Evolutionary conservation across 1,139 yeast genomes (phyloP).

Genomic region (Yamadazyma siamensis): DNA sequence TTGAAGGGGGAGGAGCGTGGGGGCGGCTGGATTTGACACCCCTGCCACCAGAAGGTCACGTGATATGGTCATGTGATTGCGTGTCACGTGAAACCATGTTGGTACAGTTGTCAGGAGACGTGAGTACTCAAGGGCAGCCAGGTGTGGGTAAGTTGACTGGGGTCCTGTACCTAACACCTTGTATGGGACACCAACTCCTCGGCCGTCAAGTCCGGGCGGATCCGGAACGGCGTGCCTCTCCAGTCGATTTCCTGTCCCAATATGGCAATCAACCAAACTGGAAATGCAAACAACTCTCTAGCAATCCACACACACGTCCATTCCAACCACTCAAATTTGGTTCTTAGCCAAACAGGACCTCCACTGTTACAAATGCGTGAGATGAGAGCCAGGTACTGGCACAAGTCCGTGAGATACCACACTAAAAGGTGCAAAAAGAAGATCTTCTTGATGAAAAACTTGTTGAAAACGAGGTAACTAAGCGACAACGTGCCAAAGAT

Average conservation of each 20-base stretch:
- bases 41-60: too few species aligned
- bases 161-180: too few species aligned
- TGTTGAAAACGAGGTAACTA: slow-evolving; percentile 41
- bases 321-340: slow-evolving; percentile 11
- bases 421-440: slow-evolving; percentile 51
- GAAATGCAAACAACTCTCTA: slow-evolving; percentile 74
- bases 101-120: too few species aligned
- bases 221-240: slow-evolving; percentile 77
- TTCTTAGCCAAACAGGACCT: slow-evolving; percentile 28
- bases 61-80: too few species aligned
- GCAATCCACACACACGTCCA: slow-evolving; percentile 55
- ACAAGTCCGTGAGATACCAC: slow-evolving; percentile 66
- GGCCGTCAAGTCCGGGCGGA: slow-evolving; percentile 72
- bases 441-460: slow-evolving; percentile 30
- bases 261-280: slow-evolving; percentile 83
- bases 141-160: too few species aligned
- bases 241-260: slow-evolving; percentile 74
- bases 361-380: slow-evolving; percentile 18
- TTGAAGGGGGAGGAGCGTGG: too few species aligned
- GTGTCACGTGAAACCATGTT: too few species aligned
- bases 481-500: slow-evolving; percentile 62
- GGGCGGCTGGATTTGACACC: too few species aligned
- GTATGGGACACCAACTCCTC: too few species aligned
- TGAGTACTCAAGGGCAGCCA: background rate
- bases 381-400: slow-evolving; percentile 52